Percentiles rank a stretch among this genome's conserved stretches.
phyloP scores from a whole-genome alignment of 1,284 basidiomycete genomes.

The Sporisorium iseilematis-ciliati region DNA sequence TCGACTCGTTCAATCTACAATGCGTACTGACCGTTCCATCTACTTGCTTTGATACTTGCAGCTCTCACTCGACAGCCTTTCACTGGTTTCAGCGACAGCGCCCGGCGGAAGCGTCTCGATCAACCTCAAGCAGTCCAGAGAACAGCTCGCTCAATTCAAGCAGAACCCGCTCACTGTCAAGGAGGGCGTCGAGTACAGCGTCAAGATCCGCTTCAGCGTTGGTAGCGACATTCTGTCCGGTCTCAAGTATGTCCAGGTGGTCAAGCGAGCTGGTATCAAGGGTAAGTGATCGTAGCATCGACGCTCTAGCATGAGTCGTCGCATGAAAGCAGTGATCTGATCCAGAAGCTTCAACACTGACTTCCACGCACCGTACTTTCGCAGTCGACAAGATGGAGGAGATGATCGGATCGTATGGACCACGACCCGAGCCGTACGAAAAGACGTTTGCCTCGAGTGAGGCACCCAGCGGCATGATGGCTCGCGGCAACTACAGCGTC shows the following conservation, averaged over 20 bases:
- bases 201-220: constrained; percentile 80
- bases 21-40: constrained; percentile 1
- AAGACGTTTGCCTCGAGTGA: constrained; percentile 71
- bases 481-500: constrained; percentile 83
- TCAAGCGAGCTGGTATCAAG: constrained; percentile 78
- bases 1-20: not conserved
- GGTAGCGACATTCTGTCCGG: constrained; percentile 88
- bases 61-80: constrained; percentile 70
- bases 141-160: constrained; percentile 71
- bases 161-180: constrained; percentile 76
- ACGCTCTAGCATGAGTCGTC: no score
- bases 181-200: constrained; percentile 78
- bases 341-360: no score
- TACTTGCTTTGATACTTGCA: constrained; percentile 6
- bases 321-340: not conserved
- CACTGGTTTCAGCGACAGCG: constrained; percentile 70
- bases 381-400: constrained; percentile 87
- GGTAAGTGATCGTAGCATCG: constrained; percentile 36
- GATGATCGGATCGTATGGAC: constrained; percentile 88
- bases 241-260: constrained; percentile 81
- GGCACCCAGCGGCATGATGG: constrained; percentile 77
- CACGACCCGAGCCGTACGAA: constrained; percentile 65
- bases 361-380: not conserved
- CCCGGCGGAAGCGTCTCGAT: constrained; percentile 71
- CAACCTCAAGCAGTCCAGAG: constrained; percentile 71